phyloP scores from a whole-genome alignment of 768 basidiomycete species.

The Naganishia kalamii region DNA sequence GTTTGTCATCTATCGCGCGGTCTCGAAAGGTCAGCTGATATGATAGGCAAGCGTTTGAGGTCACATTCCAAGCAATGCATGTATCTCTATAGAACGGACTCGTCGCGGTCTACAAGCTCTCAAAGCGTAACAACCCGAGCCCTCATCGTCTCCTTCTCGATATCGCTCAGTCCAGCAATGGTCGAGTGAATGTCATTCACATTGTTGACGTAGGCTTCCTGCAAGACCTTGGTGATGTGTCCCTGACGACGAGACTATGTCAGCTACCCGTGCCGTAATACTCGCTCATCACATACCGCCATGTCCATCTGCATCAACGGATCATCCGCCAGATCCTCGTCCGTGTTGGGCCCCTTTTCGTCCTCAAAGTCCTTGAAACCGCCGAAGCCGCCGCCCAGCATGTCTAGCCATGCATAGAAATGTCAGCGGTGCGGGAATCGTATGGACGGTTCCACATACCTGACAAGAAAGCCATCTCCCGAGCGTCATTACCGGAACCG shows the following conservation, averaged over 20 bases:
- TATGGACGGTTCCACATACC: constrained; percentile 32
- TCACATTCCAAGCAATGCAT: too few relatives aligned
- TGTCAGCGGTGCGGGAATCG: constrained; percentile 9
- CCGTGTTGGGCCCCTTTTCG: constrained; percentile 68
- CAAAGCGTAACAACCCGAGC: constrained; percentile 8
- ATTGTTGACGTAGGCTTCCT: constrained; percentile 43
- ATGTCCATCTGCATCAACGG: constrained; percentile 82
- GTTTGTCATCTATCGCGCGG: too few relatives aligned
- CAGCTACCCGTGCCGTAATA: not conserved
- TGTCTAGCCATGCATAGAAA: constrained; percentile 48
- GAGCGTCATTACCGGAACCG: constrained; percentile 52
- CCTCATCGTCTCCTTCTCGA: constrained; percentile 40
- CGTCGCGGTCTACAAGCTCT: not conserved
- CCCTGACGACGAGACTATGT: constrained; percentile 27
- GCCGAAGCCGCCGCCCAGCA: constrained; percentile 59
- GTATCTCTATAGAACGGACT: not conserved
- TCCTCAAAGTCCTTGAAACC: constrained; percentile 59
- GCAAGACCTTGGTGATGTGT: constrained; percentile 41
- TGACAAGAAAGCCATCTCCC: constrained; percentile 77
- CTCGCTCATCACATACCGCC: constrained; percentile 48
- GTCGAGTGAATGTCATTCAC: constrained; percentile 40
- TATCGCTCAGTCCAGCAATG: constrained; percentile 35
- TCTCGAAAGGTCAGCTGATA: too few relatives aligned
- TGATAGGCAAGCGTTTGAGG: too few relatives aligned
- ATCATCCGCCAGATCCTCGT: constrained; percentile 83